Evolutionary conservation across 2,329 filamentous ascomycete genomes (phyloP).

Genomic region (Aspergillus ibericus): DNA sequence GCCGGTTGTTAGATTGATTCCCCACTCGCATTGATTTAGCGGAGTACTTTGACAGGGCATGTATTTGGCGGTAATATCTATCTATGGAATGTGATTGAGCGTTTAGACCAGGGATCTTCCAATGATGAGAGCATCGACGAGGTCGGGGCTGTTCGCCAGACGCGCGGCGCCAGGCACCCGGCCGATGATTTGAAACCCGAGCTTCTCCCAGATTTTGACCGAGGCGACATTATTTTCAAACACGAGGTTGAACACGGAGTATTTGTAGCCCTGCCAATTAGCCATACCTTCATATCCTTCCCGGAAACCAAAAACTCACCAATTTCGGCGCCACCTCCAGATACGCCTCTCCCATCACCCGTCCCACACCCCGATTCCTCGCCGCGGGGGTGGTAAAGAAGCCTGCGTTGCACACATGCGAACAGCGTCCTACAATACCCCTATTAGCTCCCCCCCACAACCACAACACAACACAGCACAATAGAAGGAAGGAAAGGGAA

Average conservation of each 20-base stretch:
- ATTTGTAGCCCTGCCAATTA: conserved; percentile 38
- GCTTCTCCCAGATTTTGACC: conserved; percentile 40
- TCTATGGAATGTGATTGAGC: not conserved
- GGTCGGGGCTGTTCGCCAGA: conserved; percentile 36
- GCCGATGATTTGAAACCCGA: conserved; percentile 40
- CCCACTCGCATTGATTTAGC: conserved; percentile 20
- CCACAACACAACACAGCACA: no score
- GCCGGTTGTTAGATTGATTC: conserved; percentile 19
- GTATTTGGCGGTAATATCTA: not conserved
- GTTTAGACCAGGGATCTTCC: conserved; percentile 31
- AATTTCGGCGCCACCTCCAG: conserved; percentile 38
- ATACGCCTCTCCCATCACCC: conserved; percentile 39
- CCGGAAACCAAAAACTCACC: conserved; percentile 24
- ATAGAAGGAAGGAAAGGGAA: not conserved
- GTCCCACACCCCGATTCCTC: conserved; percentile 36
- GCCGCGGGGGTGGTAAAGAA: conserved; percentile 37
- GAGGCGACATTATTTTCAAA: conserved; percentile 43
- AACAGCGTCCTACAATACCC: conserved; percentile 34
- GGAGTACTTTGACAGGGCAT: not conserved
- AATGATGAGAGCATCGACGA: conserved; percentile 43
- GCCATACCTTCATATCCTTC: not conserved
- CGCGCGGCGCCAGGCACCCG: conserved; percentile 39
- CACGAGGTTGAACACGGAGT: conserved; percentile 44
- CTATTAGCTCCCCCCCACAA: no score
- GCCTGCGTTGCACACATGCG: conserved; percentile 41